Evolutionary conservation across 2,329 filamentous ascomycete genomes (phyloP).

Genomic region (Talaromyces pinophilus): DNA sequence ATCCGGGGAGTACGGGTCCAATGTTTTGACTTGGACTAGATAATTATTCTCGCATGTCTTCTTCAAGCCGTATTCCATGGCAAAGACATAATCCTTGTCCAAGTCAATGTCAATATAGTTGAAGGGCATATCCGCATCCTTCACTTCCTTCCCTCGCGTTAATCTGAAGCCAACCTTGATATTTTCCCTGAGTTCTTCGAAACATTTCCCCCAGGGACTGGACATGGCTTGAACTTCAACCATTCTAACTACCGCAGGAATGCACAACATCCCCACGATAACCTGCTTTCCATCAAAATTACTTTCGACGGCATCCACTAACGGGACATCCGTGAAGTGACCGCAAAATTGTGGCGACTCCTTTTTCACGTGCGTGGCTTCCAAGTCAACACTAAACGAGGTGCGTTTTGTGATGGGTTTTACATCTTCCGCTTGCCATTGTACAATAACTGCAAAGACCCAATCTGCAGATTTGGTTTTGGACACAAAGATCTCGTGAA

Average conservation of each 20-base stretch:
- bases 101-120: background rate
- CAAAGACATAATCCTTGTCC: background rate
- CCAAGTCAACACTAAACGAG: background rate
- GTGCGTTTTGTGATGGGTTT: background rate
- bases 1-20: background rate
- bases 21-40: background rate
- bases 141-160: background rate
- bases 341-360: background rate
- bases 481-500: background rate
- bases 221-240: background rate
- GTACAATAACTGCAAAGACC: background rate
- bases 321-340: background rate
- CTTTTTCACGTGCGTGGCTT: background rate
- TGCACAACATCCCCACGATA: background rate
- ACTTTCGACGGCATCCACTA: background rate
- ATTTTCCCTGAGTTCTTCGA: background rate
- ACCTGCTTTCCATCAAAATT: background rate
- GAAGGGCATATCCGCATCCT: background rate
- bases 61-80: background rate
- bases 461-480: background rate
- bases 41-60: background rate
- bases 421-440: background rate
- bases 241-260: background rate
- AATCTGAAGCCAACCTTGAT: background rate
- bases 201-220: too few species aligned